A percentile compares a stretch with the other conserved stretches of the same genome.
These are phyloP conservation scores for Plasmodium sp. DNA, from an alignment of 169 alveolate genomes.

Conservation along the genomic window DNA sequence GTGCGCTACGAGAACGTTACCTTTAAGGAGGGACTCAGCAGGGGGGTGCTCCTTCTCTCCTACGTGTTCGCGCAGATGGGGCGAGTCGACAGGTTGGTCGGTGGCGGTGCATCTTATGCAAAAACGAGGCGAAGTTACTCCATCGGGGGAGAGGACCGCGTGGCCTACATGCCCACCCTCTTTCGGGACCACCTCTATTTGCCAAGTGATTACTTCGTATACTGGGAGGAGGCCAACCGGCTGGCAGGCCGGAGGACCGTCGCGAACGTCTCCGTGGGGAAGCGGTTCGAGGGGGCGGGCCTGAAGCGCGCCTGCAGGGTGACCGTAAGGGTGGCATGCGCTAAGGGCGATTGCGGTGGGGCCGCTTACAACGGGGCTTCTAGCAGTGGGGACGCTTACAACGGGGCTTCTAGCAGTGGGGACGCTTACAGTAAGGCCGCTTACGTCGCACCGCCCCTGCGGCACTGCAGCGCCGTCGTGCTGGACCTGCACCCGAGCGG, in stretches of 20 bases:
- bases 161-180: not conserved
- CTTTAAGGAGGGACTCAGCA: not conserved
- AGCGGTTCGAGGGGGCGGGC: slow-evolving; percentile 8
- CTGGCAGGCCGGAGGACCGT: not conserved
- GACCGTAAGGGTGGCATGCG: not conserved
- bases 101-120: not conserved
- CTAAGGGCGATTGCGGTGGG: not conserved
- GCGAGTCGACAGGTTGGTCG: not conserved
- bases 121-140: not conserved
- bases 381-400: not conserved
- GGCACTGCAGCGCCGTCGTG: not conserved
- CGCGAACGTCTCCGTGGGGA: not conserved
- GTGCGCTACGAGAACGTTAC: not conserved
- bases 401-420: not conserved
- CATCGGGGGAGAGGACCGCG: not conserved
- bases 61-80: not conserved
- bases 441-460: not conserved
- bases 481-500: slow-evolving; percentile 16
- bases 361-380: too few species aligned
- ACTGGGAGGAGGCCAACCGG: not conserved
- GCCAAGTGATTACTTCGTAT: not conserved
- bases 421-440: not conserved
- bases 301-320: not conserved
- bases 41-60: not conserved
- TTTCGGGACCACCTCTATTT: slow-evolving; percentile 14